Percentiles rank a stretch among this genome's conserved stretches.
phyloP scores from a whole-genome alignment of 192 early-diverging fungal species.

The Backusella westeae region DNA sequence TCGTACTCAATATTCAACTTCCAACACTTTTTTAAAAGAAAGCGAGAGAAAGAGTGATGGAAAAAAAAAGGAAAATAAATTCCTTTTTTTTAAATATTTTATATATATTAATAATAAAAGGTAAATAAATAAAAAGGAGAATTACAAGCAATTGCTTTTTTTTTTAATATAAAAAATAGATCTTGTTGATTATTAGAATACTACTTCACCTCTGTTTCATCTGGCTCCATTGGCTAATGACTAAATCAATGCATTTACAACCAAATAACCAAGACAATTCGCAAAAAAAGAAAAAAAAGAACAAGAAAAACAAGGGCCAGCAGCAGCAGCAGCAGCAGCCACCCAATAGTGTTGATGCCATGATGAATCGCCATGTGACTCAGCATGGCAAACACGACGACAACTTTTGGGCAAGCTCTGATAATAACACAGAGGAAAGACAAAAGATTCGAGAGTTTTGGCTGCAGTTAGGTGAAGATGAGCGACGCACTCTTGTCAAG shows the following conservation, averaged over 20 bases:
- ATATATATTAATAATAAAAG: neutral
- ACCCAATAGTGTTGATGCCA: conserved; percentile 2
- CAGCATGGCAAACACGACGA: conserved; percentile 19
- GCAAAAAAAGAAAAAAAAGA: conserved; percentile 5
- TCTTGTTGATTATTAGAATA: conserved; percentile 4
- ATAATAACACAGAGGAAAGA: conserved; percentile 70
- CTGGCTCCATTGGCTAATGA: conserved; percentile 18
- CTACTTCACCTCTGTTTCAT: conserved; percentile 13
- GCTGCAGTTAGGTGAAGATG: conserved; percentile 78
- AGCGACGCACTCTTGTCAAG: conserved; percentile 74
- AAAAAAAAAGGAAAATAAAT: neutral
- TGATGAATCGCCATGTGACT: conserved; percentile 17
- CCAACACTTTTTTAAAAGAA: neutral
- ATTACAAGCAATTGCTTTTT: neutral
- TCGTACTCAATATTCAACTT: too few species aligned
- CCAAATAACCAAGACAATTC: neutral
- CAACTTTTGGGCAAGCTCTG: conserved; percentile 62
- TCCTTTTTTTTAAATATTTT: neutral
- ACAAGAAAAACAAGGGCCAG: neutral
- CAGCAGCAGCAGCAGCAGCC: neutral
- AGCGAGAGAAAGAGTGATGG: neutral
- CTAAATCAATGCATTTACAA: conserved; percentile 10
- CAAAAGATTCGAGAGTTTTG: conserved; percentile 83
- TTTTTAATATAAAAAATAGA: neutral
- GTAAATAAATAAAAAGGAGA: conserved; percentile 6